Evolutionary conservation across 2,329 filamentous ascomycete genomes (phyloP), one percentile per base, ranked within the genome.

Genomic region (Sarocladiaceae sp.): DNA sequence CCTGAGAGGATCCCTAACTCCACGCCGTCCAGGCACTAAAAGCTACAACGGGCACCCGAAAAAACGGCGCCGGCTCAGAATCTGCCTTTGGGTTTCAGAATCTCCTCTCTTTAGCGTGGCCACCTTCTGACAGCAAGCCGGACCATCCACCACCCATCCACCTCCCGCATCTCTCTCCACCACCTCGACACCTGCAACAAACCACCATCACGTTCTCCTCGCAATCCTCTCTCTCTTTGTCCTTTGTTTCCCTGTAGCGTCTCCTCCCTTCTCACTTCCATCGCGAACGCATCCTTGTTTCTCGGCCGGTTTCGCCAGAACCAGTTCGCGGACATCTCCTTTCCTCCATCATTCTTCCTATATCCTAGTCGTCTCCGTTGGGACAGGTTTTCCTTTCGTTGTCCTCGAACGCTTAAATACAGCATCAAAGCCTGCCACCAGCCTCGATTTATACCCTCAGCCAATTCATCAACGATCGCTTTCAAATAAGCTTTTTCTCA

Each of bases 21-120:
- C 40, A 28, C 40, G 40, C 40, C 40, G 40, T 26, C 23, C 40
- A 44, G 40, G 40, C 40, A 44, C 40, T 44, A 28, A 28, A 6
- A 17, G 12, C 40, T 12, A 22, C 15, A 44, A 44, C 4, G 17
- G 40, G 22, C 40, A 28, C 40, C 40, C 23, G 23, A 26, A 26
- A n/a, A 12, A 44, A 4, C 23, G 23, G 23, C 37, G 20, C 40
- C 23, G 10, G 22, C n/a, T n/a, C 22, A 26, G 10, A 44, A 6
- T 44, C 40, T 44, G 40, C 40, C 23, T 4, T 44, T 44, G 40
- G 40, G 40, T 44, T 44, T 44, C 40, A 44, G 40, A 44, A 26
- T 44, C 40, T 44, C 40, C 40, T 23, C 37, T 36, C 33, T 36
- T 17, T n/a, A 25, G 40, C 23, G 22, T 44, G 40, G 10, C 40